These are phyloP conservation scores for Apocynum venetum DNA, from an alignment of 257 asterid genomes.

Conservation along the genomic window DNA sequence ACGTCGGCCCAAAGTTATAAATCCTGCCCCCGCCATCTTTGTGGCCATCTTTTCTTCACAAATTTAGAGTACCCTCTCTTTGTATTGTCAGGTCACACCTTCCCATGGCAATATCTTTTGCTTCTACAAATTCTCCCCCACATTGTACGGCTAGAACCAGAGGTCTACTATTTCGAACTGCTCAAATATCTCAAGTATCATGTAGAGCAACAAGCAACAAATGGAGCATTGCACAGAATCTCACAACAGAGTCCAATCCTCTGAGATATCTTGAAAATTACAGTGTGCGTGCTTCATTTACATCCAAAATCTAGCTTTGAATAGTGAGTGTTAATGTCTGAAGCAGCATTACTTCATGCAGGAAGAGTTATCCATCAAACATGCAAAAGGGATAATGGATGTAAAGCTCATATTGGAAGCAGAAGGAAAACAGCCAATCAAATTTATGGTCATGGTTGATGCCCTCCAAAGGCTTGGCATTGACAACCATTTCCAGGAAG, in stretches of 20 bases:
- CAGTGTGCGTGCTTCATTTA: background rate
- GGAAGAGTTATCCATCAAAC: constrained; percentile 19
- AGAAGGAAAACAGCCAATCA: constrained; percentile 12
- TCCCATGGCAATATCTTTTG: constrained; percentile 5
- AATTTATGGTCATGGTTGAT: constrained; percentile 28
- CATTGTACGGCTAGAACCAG: too few relatives aligned
- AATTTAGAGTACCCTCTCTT: background rate
- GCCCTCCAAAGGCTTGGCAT: constrained; percentile 37
- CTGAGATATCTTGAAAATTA: background rate
- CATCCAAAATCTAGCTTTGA: background rate
- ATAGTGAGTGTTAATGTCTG: background rate
- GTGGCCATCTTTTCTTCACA: background rate
- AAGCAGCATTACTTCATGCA: constrained; percentile 4
- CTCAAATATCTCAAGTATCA: background rate
- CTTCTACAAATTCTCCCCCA: background rate
- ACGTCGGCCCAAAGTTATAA: too few relatives aligned
- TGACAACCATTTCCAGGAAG: constrained; percentile 28
- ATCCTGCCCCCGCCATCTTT: background rate
- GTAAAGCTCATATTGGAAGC: constrained; percentile 11
- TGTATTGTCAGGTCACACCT: background rate
- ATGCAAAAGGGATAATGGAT: constrained; percentile 15
- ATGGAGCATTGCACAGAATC: background rate
- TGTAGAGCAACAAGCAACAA: background rate
- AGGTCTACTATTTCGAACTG: too few relatives aligned
- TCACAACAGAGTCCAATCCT: background rate